Conservation (phyloP, 2,329 filamentous ascomycete species). For the Graphilbum sp. region DNA sequence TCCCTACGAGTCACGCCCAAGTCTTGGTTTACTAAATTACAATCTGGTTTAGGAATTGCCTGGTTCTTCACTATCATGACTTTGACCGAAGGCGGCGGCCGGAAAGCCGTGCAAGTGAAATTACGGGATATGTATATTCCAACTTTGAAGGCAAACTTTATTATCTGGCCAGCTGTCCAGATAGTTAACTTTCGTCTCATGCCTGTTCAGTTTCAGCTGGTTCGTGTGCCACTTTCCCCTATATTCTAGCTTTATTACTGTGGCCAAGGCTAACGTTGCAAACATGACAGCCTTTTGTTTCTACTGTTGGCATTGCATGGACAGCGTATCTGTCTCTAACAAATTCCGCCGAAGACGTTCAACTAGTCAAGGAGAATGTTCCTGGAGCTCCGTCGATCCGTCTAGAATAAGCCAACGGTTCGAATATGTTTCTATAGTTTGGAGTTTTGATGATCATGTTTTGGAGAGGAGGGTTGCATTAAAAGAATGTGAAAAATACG, state of each 20-base stretch:
- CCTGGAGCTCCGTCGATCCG: slow-evolving; percentile 20
- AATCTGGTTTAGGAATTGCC: slow-evolving; percentile 36
- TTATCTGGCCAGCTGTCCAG: slow-evolving; percentile 91
- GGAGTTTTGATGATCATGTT: no score
- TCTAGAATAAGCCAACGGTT: slow-evolving; percentile 12
- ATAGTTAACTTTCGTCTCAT: slow-evolving; percentile 92
- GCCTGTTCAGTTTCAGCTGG: slow-evolving; percentile 90
- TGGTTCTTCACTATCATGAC: slow-evolving; percentile 96
- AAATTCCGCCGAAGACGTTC: slow-evolving; percentile 64
- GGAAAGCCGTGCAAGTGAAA: slow-evolving; percentile 64
- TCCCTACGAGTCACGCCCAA: no score
- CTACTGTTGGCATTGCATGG: slow-evolving; percentile 91
- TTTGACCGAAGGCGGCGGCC: slow-evolving; percentile 77
- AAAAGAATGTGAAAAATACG: no score
- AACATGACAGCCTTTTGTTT: slow-evolving; percentile 66
- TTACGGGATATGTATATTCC: slow-evolving; percentile 87
- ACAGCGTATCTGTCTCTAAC: slow-evolving; percentile 89
- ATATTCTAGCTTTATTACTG: no score
- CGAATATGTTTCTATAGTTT: no score
- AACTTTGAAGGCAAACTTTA: slow-evolving; percentile 86
- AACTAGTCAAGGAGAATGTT: slow-evolving; percentile 13
- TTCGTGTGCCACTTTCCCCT: slow-evolving; percentile 33
- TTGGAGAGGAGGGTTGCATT: no score
- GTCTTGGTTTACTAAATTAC: no score
- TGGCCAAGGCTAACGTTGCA: background rate